Evolutionary conservation across 805 yeast species (phyloP).

Genomic region (Blastobotrys chiropterorum): DNA sequence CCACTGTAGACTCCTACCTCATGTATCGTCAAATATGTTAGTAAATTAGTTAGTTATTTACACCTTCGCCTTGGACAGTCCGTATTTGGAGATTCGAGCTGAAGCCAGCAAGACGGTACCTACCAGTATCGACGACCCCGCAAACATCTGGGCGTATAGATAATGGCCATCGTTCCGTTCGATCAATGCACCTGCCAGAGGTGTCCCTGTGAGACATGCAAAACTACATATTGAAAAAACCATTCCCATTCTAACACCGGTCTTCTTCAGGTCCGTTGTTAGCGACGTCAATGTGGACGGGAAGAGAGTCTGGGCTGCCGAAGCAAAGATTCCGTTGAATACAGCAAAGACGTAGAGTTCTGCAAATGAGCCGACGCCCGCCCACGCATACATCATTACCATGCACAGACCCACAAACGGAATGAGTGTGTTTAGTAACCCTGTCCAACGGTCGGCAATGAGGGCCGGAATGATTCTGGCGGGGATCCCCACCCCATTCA

Average conservation of each 20-base stretch:
- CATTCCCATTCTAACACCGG: slow-evolving; percentile 48
- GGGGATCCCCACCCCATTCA: slow-evolving; percentile 35
- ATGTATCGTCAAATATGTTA: neutral
- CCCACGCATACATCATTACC: slow-evolving; percentile 19
- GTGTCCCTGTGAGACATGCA: slow-evolving; percentile 32
- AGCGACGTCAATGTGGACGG: slow-evolving; percentile 26
- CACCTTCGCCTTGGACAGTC: neutral
- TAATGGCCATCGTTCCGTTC: slow-evolving; percentile 14
- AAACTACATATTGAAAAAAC: slow-evolving; percentile 53
- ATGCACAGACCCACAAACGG: slow-evolving; percentile 21
- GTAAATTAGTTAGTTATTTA: too few relatives aligned
- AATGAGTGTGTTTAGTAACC: slow-evolving; percentile 37
- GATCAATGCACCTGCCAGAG: slow-evolving; percentile 29
- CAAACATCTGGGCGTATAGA: slow-evolving; percentile 16
- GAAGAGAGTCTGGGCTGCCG: slow-evolving; percentile 28
- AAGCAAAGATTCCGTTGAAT: slow-evolving; percentile 29
- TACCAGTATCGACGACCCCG: slow-evolving; percentile 7
- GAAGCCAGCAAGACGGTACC: neutral
- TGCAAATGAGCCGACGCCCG: slow-evolving; percentile 19
- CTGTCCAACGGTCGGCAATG: slow-evolving; percentile 39
- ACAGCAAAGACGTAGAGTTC: slow-evolving; percentile 26
- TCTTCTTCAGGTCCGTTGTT: slow-evolving; percentile 38
- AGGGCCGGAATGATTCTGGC: slow-evolving; percentile 47
- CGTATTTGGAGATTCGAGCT: neutral
- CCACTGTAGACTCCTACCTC: too few relatives aligned